Evolutionary conservation across 1,284 basidiomycete genomes (phyloP), one percentile per base, ranked within the genome.

Genomic region (Paramarasmius palmivorus): DNA sequence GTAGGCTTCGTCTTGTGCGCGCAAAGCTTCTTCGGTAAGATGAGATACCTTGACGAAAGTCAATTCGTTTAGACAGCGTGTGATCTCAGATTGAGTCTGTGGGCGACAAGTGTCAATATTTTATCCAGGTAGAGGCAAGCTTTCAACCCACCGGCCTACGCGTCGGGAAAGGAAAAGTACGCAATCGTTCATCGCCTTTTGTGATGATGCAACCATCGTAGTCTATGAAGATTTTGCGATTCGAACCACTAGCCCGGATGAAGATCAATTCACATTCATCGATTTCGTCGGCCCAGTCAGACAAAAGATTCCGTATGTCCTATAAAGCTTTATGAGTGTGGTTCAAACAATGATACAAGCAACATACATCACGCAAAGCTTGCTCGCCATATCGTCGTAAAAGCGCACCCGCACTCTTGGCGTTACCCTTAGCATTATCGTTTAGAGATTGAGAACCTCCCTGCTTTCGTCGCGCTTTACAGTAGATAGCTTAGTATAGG

Each of bases 331-430:
- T 22, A n/a, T 22, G 42, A 51, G 20, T 32, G 52, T 46, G 53
- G 49, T 50, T 38, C n/a, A n/a, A 26, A 41, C 38, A 50, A 26
- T 38, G 32, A 47, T 38, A 49, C 23, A 42, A 52, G 32, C 32
- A 4, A 65, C 87, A 64, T 62, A 95, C 93, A 53, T 98, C 94
- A 63, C 87, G 85, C 44, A 99, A 75, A 15, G 93, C 92, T 66
- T 92, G 88, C 68, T 99, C 97, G 51, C 97, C 97, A 67, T 98
- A 97, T 57, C 97, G 85, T 67, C 97, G 90, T 15, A 99, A 79
- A 73, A 86, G 85, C 0, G 97, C 97, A 69, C 97, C 97, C 10
- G 95, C 95, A 69, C 93, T 96, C 65, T 94, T 92, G 0, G 97
- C 97, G 55, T 86, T 85, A 6, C 92, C 93, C 69, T 96, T 96